These are phyloP conservation scores for Jatropha multifida DNA, from an alignment of 441 rosid species.

Conservation along the genomic window DNA sequence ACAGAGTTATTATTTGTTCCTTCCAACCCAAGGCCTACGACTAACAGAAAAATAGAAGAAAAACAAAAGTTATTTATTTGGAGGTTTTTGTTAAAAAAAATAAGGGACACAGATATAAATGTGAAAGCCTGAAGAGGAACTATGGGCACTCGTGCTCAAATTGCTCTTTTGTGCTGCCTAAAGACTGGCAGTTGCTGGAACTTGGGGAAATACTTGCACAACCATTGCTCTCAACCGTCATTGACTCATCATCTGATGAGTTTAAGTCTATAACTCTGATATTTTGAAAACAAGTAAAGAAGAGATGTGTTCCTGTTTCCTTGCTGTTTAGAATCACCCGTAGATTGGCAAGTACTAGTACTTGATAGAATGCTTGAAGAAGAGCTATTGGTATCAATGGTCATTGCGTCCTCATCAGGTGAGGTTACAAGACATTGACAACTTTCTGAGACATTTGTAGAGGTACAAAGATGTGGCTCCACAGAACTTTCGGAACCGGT, in stretches of 20 bases:
- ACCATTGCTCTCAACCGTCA: slow-evolving; percentile 13
- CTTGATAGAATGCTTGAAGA: slow-evolving; percentile 18
- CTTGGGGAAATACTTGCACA: slow-evolving; percentile 14
- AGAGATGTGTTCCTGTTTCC: slow-evolving; percentile 37
- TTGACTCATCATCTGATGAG: slow-evolving; percentile 19
- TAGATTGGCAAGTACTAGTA: slow-evolving; percentile 21
- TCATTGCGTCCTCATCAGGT: slow-evolving; percentile 22
- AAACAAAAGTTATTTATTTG: not conserved
- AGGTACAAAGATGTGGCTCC: slow-evolving; percentile 9
- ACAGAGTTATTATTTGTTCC: not conserved
- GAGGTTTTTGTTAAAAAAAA: not conserved
- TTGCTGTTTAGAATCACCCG: slow-evolving; percentile 20
- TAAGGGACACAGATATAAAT: slow-evolving; percentile 6
- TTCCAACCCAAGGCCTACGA: not conserved
- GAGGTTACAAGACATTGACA: not conserved
- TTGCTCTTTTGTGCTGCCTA: slow-evolving; percentile 19
- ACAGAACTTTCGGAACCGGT: slow-evolving; percentile 5
- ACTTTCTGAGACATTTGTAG: slow-evolving; percentile 12
- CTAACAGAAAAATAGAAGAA: not conserved
- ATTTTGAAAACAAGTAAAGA: slow-evolving; percentile 51
- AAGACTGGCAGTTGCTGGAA: slow-evolving; percentile 27
- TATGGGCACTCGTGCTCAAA: slow-evolving; percentile 17
- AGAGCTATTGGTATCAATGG: slow-evolving; percentile 31
- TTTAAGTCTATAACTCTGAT: slow-evolving; percentile 35
- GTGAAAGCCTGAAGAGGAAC: slow-evolving; percentile 18